Base-by-base conservation (phyloP, 140 eudicot genomes). In the Erigeron philadelphicus region DNA sequence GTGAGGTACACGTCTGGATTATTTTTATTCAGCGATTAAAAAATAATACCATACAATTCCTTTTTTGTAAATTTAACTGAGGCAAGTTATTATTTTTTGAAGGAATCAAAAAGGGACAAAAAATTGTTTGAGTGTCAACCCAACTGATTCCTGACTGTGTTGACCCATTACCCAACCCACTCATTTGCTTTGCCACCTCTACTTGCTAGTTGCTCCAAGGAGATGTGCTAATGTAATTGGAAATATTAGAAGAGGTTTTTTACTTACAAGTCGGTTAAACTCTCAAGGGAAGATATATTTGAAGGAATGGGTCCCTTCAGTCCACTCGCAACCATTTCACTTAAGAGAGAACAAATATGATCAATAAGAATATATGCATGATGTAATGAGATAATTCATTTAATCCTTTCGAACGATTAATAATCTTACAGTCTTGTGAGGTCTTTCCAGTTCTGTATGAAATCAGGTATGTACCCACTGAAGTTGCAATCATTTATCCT, bases 291-390 rank as follows among this genome's bases (percentile, higher is more conserved):
- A 23, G 88, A 82, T 64, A 91, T 84, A 64, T 48, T 81, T 63
- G 81, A 79, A 12, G 97, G 97, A 79, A 91, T 88, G 16, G 95
- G 96, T 60, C 97, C 97, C 17, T 65, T 85, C 73, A 91, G 78
- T 68, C 97, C 97, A 79, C 89, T 88, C 16, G 89, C 96, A 59
- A 68, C 78, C 82, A 91, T 81, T 55, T 91, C 95, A 73, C 96
- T 91, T 81, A 31, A 31, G 38, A 31, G 3, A 31, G 38, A 31
- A 31, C 38, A 44, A 65, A 67, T 69, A 52, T 60, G 45, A 66
- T 6, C 38, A 44, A 53, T 77, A 52, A 52, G 47, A 61, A 46
- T 10, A 41, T 10, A 45, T 23, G 5, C 2, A 23, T 8, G 23
- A 52, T 4, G 49, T 31, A 31, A 31, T 31, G 38, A 31, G 38